Conservation (phyloP, 495 filamentous ascomycete species). For the Penicillium paxilli region DNA sequence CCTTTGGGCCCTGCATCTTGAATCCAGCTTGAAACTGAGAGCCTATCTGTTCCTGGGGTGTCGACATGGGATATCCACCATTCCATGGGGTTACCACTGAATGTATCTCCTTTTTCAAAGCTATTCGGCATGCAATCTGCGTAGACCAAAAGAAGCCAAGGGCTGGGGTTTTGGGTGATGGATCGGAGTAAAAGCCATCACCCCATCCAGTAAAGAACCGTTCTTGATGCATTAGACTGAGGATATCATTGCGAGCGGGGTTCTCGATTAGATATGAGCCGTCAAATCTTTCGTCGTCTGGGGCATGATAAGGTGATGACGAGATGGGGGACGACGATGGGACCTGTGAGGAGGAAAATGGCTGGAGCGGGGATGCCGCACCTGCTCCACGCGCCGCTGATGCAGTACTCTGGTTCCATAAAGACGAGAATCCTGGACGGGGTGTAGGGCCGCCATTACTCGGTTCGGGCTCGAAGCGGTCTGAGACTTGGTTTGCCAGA, state of each 20-base stretch:
- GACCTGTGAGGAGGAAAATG: constrained; percentile 9
- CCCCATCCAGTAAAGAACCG: constrained; percentile 96
- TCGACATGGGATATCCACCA: constrained; percentile 2
- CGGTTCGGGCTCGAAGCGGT: constrained; percentile 62
- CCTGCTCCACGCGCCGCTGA: constrained; percentile 17
- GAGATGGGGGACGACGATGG: constrained; percentile 31
- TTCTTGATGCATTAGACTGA: constrained; percentile 85
- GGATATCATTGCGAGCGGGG: constrained; percentile 43
- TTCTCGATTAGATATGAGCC: constrained; percentile 41
- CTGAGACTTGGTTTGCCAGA: constrained; percentile 93
- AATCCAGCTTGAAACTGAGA: background rate
- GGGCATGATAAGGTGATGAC: constrained; percentile 28
- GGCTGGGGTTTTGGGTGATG: constrained; percentile 72
- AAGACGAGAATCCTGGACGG: constrained; percentile 13
- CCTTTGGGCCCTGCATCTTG: background rate
- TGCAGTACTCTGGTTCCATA: constrained; percentile 13
- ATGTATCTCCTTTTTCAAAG: constrained; percentile 58
- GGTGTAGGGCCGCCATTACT: constrained; percentile 1
- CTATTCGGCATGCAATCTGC: constrained; percentile 79
- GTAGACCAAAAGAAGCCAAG: constrained; percentile 90
- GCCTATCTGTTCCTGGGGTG: constrained; percentile 10
- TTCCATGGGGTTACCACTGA: background rate
- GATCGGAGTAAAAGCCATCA: constrained; percentile 38
- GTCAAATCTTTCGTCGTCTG: constrained; percentile 42
- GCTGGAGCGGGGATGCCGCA: constrained; percentile 21